These are phyloP conservation scores for Suillus subluteus DNA, from an alignment of 768 basidiomycete species.

Conservation along the genomic window DNA sequence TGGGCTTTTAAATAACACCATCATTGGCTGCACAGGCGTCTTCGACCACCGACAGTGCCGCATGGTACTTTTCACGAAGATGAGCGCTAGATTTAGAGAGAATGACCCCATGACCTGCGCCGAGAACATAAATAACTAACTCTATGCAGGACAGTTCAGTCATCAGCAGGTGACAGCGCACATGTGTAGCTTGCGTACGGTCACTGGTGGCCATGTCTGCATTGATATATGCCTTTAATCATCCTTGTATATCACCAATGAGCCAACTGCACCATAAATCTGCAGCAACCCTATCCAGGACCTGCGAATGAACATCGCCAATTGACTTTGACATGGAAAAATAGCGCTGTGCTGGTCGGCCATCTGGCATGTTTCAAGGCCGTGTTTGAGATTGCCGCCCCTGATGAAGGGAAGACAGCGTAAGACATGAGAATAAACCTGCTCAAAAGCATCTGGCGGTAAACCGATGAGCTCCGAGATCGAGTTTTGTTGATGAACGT, in stretches of 20 bases:
- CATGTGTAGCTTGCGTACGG: no score
- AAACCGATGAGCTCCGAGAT: neutral
- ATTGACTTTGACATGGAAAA: neutral
- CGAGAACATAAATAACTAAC: neutral
- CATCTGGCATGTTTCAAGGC: neutral
- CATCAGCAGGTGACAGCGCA: neutral
- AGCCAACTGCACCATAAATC: neutral
- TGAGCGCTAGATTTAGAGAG: neutral
- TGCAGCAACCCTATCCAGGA: neutral
- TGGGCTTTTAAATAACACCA: neutral
- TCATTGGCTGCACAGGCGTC: constrained; percentile 59
- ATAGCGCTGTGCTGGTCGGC: neutral
- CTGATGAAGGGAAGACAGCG: neutral
- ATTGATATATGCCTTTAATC: neutral
- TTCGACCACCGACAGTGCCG: constrained; percentile 53
- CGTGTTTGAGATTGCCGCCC: neutral
- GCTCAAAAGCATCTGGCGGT: neutral
- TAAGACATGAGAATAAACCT: neutral
- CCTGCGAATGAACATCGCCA: neutral
- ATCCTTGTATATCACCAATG: no score
- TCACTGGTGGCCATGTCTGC: neutral
- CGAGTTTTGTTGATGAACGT: neutral
- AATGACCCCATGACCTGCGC: neutral
- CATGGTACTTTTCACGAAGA: neutral
- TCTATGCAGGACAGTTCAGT: neutral